These are phyloP conservation scores for Fusarium sp. DNA, from an alignment of 2,329 filamentous ascomycete species.

Conservation along the genomic window DNA sequence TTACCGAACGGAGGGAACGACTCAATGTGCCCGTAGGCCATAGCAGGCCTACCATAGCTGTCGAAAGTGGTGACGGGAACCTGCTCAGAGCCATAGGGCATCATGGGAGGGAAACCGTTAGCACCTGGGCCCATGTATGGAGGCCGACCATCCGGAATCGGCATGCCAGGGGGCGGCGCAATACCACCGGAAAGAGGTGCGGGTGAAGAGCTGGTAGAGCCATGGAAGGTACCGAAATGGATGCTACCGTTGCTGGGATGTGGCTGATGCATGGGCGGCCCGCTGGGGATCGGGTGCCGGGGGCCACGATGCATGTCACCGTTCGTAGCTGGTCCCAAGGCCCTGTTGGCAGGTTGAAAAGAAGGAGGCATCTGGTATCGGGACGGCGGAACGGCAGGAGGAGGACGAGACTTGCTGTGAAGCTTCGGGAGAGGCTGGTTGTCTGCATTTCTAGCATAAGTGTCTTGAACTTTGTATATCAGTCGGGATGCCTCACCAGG, in stretches of 20 bases:
- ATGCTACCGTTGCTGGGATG: constrained; percentile 68
- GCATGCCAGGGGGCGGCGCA: constrained; percentile 62
- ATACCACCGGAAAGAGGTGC: constrained; percentile 62
- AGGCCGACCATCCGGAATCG: constrained; percentile 50
- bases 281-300: constrained; percentile 50
- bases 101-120: constrained; percentile 55
- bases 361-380: constrained; percentile 59
- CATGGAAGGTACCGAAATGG: constrained; percentile 66
- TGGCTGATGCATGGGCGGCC: constrained; percentile 60
- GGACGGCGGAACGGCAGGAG: constrained; percentile 49
- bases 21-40: constrained; percentile 52
- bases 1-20: constrained; percentile 50
- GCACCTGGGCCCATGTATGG: constrained; percentile 49
- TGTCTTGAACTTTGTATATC: constrained; percentile 2
- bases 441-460: constrained; percentile 24
- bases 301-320: constrained; percentile 50
- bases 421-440: constrained; percentile 30
- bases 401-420: constrained; percentile 44
- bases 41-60: constrained; percentile 52
- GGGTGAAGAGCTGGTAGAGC: constrained; percentile 70
- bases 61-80: constrained; percentile 52
- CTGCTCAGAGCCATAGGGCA: constrained; percentile 52
- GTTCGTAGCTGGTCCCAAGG: constrained; percentile 48
- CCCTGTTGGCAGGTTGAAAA: constrained; percentile 54
- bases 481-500: constrained; percentile 27